Base-by-base conservation (phyloP, 2,329 filamentous ascomycete genomes). In the Neonectria magnoliae region DNA sequence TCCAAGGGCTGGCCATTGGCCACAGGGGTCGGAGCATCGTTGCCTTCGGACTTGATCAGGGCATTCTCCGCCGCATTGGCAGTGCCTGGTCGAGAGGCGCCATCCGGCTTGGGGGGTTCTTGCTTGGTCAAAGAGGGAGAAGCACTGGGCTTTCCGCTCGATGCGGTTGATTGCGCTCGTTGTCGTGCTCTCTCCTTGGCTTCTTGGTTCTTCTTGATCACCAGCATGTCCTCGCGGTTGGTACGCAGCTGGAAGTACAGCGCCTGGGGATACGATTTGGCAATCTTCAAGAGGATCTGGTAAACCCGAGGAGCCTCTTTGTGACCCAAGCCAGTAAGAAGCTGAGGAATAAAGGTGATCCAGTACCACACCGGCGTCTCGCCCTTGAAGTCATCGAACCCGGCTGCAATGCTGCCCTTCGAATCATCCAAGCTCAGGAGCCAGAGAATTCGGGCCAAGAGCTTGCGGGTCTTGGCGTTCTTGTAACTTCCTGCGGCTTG, bases 361-460 rank as follows among this genome's bases (percentile, higher is more conserved):
- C 96, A 99, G 81, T 98, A 99, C 96, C 96, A 99, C 13, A 97
- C 93, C 0, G 94, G 94, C 2, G 94, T 97, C 72, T 99, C 97
- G 56, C 96, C 96, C 83, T 98, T 98, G 82, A 96, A 99, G 71
- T 95, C 93, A 69, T 97, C 93, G 71, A 98, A 99, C 13, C 95
- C 93, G 72, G 89, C 85, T 0, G 93, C 91, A 65, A 99, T 90
- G 41, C 88, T 91, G 13, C 93, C 93, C 76, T 93, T 93, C 0
- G 92, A 85, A 74, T 98, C 94, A 75, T 99, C 96, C 70, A 99
- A 84, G 79, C 95, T 98, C 48, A 99, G 87, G 50, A 99, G 85
- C 96, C 96, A 99, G 53, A 99, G 84, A 54, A 99, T 97, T 44
- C 96, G 90, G 60, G 94, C 94, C 29, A 99, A 90, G 41, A 99